These are phyloP conservation scores for Climacium dendroides DNA, from an alignment of 225 moss, liverwort and hornwort species.

Conservation along the genomic window DNA sequence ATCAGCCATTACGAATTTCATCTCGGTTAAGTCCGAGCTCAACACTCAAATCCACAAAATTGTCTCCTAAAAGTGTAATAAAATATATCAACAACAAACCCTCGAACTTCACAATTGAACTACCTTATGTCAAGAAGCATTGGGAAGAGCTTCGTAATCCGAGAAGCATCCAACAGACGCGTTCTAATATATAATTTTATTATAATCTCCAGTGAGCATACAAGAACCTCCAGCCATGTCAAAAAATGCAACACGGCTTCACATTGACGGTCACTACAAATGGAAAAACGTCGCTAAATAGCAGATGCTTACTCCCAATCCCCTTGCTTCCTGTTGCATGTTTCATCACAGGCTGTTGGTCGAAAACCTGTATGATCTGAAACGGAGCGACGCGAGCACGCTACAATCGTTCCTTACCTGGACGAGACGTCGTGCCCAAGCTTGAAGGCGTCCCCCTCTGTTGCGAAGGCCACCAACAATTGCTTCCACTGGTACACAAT, in stretches of 20 bases:
- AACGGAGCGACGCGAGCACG: neutral
- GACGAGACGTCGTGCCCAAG: slow-evolving; percentile 14
- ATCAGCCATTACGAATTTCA: neutral
- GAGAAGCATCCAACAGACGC: neutral
- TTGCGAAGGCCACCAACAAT: neutral
- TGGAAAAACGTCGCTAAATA: neutral
- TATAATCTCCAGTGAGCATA: neutral
- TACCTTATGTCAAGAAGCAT: neutral
- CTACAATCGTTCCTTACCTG: slow-evolving; percentile 21
- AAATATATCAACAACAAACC: neutral
- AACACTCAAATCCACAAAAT: neutral
- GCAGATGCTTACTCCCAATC: slow-evolving; percentile 19
- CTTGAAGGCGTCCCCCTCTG: neutral
- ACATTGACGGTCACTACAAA: neutral
- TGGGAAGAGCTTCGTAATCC: neutral
- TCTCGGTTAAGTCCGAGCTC: neutral
- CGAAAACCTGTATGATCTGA: neutral
- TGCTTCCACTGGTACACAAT: slow-evolving; percentile 6
- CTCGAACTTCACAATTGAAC: neutral
- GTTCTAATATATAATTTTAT: neutral
- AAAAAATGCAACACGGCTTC: neutral
- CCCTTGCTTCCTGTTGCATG: slow-evolving; percentile 7
- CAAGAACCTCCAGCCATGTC: neutral
- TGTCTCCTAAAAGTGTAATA: neutral
- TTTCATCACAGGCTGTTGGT: slow-evolving; percentile 9